phyloP scores from a whole-genome alignment of 2,329 filamentous ascomycete species.

The Aureobasidium sp. region DNA sequence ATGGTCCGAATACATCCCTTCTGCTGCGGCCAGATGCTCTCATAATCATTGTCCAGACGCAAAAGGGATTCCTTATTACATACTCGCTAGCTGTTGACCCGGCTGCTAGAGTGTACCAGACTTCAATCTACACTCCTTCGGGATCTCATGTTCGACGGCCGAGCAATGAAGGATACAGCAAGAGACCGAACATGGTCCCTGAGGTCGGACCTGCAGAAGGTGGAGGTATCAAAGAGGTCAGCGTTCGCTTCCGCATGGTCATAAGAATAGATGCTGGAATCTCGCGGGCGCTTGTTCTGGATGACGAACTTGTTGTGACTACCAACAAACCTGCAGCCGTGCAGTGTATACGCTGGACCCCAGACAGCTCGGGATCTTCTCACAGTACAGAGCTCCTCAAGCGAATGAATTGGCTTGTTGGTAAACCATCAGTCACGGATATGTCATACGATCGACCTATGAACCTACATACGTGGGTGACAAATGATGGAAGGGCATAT shows the following conservation, averaged over 20 bases:
- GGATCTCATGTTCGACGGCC: slow-evolving; percentile 43
- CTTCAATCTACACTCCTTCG: slow-evolving; percentile 58
- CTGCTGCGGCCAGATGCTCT: slow-evolving; percentile 85
- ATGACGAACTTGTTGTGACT: slow-evolving; percentile 87
- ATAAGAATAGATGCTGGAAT: slow-evolving; percentile 98
- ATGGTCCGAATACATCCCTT: slow-evolving; percentile 78
- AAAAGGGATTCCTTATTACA: slow-evolving; percentile 80
- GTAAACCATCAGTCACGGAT: slow-evolving; percentile 66
- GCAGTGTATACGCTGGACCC: slow-evolving; percentile 92
- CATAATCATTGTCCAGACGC: slow-evolving; percentile 85
- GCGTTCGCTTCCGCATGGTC: slow-evolving; percentile 89
- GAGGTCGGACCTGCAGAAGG: slow-evolving; percentile 69
- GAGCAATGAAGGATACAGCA: slow-evolving; percentile 35
- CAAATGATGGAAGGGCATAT: slow-evolving; percentile 78
- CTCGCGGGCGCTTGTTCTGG: slow-evolving; percentile 75
- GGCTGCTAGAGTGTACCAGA: slow-evolving; percentile 75
- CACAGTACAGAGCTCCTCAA: slow-evolving; percentile 86
- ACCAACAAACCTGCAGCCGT: slow-evolving; percentile 89
- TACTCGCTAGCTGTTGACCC: slow-evolving; percentile 85
- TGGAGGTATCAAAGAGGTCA: slow-evolving; percentile 74
- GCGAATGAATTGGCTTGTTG: slow-evolving; percentile 78
- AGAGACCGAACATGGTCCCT: slow-evolving; percentile 21
- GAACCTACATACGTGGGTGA: slow-evolving; percentile 91
- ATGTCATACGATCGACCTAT: slow-evolving; percentile 95
- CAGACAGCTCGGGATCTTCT: slow-evolving; percentile 72